phyloP scores from a whole-genome alignment of 352 stramenopile genomes.

The Thraustotheca clavata region DNA sequence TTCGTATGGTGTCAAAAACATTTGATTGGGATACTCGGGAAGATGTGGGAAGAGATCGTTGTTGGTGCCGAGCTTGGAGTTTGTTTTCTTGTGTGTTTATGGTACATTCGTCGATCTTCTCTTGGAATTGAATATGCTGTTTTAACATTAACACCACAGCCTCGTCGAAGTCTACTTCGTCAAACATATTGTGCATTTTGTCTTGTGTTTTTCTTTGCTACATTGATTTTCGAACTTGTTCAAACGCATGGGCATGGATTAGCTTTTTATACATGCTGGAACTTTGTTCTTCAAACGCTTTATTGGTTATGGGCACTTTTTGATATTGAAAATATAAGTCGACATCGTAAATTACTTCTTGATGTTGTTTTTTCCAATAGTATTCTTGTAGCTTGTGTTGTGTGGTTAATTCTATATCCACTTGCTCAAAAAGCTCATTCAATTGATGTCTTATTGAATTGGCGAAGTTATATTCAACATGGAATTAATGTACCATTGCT shows the following conservation, averaged over 20 bases:
- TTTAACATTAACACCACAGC: not conserved
- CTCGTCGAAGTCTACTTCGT: not conserved
- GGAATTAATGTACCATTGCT: conserved; percentile 59
- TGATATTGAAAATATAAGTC: not conserved
- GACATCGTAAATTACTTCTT: conserved; percentile 29
- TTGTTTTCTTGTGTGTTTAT: not conserved
- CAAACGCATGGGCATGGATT: conserved; percentile 41
- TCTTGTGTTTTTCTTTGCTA: conserved; percentile 39
- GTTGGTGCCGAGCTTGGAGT: not conserved
- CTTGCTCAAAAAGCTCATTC: conserved; percentile 40
- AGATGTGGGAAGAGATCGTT: conserved; percentile 13
- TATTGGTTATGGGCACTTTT: conserved; percentile 12
- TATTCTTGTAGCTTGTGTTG: conserved; percentile 56
- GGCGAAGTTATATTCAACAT: conserved; percentile 75
- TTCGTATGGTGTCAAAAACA: too few relatives aligned
- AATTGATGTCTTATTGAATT: conserved; percentile 53
- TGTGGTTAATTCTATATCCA: conserved; percentile 70
- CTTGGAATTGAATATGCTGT: not conserved
- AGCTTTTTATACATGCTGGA: conserved; percentile 81
- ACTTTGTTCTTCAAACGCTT: conserved; percentile 57
- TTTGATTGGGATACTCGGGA: too few relatives aligned
- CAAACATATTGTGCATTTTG: not conserved
- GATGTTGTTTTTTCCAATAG: conserved; percentile 58
- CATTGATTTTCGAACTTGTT: conserved; percentile 54
- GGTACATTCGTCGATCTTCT: not conserved